These are phyloP conservation scores for Capsella bursapastoris DNA, from an alignment of 345 rosid species.

Conservation along the genomic window DNA sequence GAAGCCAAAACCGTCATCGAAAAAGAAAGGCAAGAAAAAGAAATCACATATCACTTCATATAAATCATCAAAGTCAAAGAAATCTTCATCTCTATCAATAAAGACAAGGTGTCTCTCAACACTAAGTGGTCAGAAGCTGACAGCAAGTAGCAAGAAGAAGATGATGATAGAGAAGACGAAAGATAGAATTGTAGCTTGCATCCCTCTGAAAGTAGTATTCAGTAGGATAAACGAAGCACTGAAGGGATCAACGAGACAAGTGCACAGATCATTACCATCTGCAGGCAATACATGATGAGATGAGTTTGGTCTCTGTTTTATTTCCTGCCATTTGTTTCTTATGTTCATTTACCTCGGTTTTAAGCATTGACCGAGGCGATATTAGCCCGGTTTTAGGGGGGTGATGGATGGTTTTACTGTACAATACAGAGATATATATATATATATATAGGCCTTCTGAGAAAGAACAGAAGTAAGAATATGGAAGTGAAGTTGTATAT, in stretches of 20 bases:
- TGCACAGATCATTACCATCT: constrained; percentile 46
- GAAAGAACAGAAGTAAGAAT: constrained; percentile 5
- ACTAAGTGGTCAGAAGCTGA: constrained; percentile 60
- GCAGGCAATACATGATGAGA: constrained; percentile 32
- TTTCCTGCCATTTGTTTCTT: constrained; percentile 12
- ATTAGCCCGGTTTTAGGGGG: constrained; percentile 27
- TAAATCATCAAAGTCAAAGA: constrained; percentile 51
- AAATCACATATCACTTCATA: constrained; percentile 27
- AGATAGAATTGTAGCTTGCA: constrained; percentile 69
- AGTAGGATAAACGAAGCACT: constrained; percentile 90
- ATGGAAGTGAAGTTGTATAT: constrained; percentile 26
- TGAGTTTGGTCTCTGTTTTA: constrained; percentile 28
- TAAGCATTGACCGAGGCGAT: constrained; percentile 26
- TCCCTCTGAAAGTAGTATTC: constrained; percentile 86
- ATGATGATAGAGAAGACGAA: constrained; percentile 53
- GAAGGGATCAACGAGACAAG: constrained; percentile 64
- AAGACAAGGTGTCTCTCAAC: constrained; percentile 85
- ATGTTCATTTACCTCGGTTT: constrained; percentile 12
- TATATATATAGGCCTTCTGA: constrained; percentile 24
- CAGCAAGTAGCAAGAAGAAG: constrained; percentile 47
- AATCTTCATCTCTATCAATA: constrained; percentile 58
- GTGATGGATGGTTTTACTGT: constrained; percentile 26
- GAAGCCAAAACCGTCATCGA: constrained; percentile 37
- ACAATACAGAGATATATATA: constrained; percentile 28
- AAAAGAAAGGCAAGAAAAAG: constrained; percentile 38